Percentiles rank a stretch among this genome's conserved stretches.
These are phyloP conservation scores for Chlorella ohadii DNA, from an alignment of 139 green algal genomes.

Conservation along the genomic window DNA sequence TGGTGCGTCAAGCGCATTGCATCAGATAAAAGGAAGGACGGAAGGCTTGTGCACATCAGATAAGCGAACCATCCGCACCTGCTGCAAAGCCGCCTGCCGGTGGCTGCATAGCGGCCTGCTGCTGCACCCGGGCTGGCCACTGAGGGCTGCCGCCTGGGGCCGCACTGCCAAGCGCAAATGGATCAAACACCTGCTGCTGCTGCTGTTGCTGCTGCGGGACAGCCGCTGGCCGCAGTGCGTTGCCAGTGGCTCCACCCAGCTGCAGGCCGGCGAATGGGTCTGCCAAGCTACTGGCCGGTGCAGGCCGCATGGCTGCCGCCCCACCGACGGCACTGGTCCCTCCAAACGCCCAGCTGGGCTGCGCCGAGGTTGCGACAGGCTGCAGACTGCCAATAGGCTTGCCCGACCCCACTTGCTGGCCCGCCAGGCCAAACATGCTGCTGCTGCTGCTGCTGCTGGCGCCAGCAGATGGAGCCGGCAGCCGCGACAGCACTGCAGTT, in stretches of 20 bases:
- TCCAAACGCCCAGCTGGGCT: constrained; percentile 20
- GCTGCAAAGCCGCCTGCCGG: background rate
- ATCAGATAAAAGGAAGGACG: too few relatives aligned
- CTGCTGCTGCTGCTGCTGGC: background rate
- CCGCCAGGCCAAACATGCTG: background rate
- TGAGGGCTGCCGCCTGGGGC: background rate
- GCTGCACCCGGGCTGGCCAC: background rate
- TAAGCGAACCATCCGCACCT: background rate
- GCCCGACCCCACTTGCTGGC: background rate
- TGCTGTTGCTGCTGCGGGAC: background rate
- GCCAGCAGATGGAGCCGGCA: background rate
- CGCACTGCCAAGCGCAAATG: background rate
- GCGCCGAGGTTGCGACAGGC: background rate
- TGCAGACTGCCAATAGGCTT: background rate
- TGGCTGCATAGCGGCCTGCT: background rate
- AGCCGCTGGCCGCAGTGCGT: too few relatives aligned
- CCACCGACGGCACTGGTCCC: background rate
- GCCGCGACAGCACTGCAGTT: background rate
- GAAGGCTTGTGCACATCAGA: background rate
- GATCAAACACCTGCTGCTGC: constrained; percentile 19
- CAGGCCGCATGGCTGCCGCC: background rate
- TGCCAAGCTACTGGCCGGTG: background rate
- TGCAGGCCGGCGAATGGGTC: constrained; percentile 28
- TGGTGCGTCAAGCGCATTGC: too few relatives aligned
- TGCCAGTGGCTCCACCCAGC: background rate